Conservation (phyloP, 2,329 filamentous ascomycete genomes). For the Verticillium dahliae region DNA sequence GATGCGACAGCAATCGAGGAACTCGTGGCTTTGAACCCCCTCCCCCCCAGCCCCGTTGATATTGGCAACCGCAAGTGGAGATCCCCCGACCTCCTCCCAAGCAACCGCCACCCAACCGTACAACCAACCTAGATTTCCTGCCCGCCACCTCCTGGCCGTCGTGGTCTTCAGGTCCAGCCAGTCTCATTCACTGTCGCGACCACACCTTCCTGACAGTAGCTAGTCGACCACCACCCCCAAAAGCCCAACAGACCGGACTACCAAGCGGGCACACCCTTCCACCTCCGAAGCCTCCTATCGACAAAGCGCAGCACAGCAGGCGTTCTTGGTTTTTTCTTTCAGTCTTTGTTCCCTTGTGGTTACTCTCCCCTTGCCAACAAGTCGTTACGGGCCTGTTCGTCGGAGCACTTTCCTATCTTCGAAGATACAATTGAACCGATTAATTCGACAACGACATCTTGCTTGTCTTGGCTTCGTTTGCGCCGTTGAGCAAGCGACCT, state of each 20-base stretch:
- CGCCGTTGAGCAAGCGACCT: background rate
- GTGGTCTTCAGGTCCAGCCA: background rate
- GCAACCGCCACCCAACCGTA: conserved; percentile 2
- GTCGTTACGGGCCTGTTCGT: background rate
- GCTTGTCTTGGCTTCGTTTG: background rate
- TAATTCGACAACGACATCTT: background rate
- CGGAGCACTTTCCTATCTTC: background rate
- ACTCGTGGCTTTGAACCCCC: background rate
- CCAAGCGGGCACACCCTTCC: background rate
- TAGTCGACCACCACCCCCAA: background rate
- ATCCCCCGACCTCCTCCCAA: conserved; percentile 1
- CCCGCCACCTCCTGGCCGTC: background rate
- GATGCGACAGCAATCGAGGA: background rate
- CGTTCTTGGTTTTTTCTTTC: background rate
- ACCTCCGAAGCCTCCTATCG: background rate
- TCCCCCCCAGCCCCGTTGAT: background rate
- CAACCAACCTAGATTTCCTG: background rate
- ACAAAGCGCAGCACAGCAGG: background rate
- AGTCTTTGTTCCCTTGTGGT: background rate
- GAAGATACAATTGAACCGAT: background rate
- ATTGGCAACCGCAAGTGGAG: background rate
- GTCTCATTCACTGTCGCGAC: background rate
- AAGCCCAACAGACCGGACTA: background rate
- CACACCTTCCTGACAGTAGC: background rate
- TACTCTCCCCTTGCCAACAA: background rate